Conservation (phyloP, 306 rosid species). For the Prunus mongolica region DNA sequence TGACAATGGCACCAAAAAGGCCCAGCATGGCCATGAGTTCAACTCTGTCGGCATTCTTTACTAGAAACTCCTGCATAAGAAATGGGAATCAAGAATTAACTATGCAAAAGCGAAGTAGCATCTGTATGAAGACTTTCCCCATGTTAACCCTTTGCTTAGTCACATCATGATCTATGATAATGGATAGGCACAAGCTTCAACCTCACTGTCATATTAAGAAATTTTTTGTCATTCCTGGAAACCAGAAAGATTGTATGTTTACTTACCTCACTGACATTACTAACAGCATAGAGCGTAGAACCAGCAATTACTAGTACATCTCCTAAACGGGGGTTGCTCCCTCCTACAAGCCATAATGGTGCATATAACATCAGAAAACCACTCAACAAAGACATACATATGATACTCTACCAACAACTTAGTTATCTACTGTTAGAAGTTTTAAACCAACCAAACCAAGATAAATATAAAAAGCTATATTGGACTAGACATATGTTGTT, state of each 20-base stretch:
- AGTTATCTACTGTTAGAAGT: constrained; percentile 1
- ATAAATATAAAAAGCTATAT: background rate
- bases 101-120: background rate
- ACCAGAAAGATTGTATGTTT: background rate
- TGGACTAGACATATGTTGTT: background rate
- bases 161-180: background rate
- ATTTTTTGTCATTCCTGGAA: background rate
- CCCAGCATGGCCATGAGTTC: constrained; percentile 92
- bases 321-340: constrained; percentile 68
- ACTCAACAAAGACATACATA: constrained; percentile 2
- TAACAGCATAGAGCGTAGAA: constrained; percentile 78
- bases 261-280: constrained; percentile 79
- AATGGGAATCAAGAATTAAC: constrained; percentile 10
- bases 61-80: constrained; percentile 72
- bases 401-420: background rate
- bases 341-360: constrained; percentile 50
- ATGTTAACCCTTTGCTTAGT: background rate
- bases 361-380: constrained; percentile 24
- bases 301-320: constrained; percentile 75
- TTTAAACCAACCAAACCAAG: background rate
- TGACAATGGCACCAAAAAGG: constrained; percentile 66
- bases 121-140: background rate
- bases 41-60: constrained; percentile 80
- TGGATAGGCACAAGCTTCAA: background rate
- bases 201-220: background rate